phyloP scores from a whole-genome alignment of 164 flowering plant genomes.

The Euptelea pleiosperma region DNA sequence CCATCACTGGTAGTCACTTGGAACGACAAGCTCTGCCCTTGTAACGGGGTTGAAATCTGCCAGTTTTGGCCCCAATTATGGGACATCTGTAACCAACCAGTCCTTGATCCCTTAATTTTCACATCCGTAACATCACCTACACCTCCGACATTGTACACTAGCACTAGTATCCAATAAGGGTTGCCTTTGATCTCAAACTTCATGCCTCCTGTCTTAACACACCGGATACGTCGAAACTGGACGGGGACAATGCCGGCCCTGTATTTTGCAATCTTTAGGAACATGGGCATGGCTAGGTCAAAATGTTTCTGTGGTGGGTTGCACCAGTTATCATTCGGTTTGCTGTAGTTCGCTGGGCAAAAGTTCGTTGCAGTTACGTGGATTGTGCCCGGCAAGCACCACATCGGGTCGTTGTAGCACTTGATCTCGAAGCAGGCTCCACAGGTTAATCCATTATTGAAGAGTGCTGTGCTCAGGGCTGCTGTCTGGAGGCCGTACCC shows the following conservation, averaged over 20 bases:
- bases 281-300: constrained; percentile 27
- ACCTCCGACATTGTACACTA: neutral
- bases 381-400: constrained; percentile 32
- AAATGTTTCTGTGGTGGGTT: constrained; percentile 34
- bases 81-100: constrained; percentile 4
- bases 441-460: constrained; percentile 32
- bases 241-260: constrained; percentile 12
- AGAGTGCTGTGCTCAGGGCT: constrained; percentile 42
- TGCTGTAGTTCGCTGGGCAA: constrained; percentile 33
- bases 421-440: constrained; percentile 37
- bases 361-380: constrained; percentile 33
- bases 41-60: neutral
- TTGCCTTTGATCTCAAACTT: constrained; percentile 45
- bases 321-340: constrained; percentile 19
- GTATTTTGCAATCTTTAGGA: constrained; percentile 10
- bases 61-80: constrained; percentile 14
- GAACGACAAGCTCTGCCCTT: constrained; percentile 6
- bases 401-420: constrained; percentile 27
- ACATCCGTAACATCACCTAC: neutral
- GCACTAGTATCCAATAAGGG: constrained; percentile 24
- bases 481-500: constrained; percentile 39
- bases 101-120: neutral
- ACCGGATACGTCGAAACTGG: constrained; percentile 26
- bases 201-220: constrained; percentile 38
- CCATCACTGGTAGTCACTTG: constrained; percentile 14